A percentile compares a stretch with the other conserved stretches of the same genome.
Conservation (phyloP, 1,139 yeast species). For the Geotrichum carabidarum region DNA sequence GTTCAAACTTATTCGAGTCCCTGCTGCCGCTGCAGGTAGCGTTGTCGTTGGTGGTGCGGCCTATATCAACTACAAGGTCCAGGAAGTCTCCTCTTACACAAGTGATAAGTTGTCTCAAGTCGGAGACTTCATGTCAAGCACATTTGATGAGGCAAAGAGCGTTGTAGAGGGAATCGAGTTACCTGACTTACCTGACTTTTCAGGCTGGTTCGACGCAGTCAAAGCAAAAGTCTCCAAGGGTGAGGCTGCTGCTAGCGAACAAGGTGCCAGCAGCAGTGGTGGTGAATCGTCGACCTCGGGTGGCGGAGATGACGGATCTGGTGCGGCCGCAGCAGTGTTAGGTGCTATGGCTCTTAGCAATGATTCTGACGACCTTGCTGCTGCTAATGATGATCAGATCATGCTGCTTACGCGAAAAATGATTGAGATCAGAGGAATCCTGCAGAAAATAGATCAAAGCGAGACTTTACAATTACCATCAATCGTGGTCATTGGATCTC, state of each 20-base stretch:
- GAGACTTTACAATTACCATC: slow-evolving; percentile 83
- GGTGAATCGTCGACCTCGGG: slow-evolving; percentile 17
- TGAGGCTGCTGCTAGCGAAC: slow-evolving; percentile 11
- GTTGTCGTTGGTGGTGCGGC: slow-evolving; percentile 93
- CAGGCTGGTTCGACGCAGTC: slow-evolving; percentile 22
- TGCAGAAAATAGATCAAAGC: slow-evolving; percentile 70
- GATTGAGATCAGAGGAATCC: slow-evolving; percentile 86
- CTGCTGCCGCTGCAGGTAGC: slow-evolving; percentile 69
- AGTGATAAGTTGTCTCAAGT: slow-evolving; percentile 58
- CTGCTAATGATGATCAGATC: slow-evolving; percentile 47
- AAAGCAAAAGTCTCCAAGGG: slow-evolving; percentile 15
- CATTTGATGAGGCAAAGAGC: slow-evolving; percentile 28
- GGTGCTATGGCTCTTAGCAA: slow-evolving; percentile 35
- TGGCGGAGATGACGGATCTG: slow-evolving; percentile 32
- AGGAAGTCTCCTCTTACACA: slow-evolving; percentile 73
- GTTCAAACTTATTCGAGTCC: slow-evolving; percentile 8
- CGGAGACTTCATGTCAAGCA: slow-evolving; percentile 51
- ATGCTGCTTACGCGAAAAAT: slow-evolving; percentile 83
- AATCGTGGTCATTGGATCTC: slow-evolving; percentile 95
- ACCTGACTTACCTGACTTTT: slow-evolving; percentile 29
- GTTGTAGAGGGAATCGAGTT: slow-evolving; percentile 27
- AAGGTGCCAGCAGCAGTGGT: neutral
- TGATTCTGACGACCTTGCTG: slow-evolving; percentile 31
- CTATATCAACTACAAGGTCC: slow-evolving; percentile 83
- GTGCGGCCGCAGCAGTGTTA: slow-evolving; percentile 33